Evolutionary conservation across 306 rosid species (phyloP).

Genomic region (Cucumis cinereus): DNA sequence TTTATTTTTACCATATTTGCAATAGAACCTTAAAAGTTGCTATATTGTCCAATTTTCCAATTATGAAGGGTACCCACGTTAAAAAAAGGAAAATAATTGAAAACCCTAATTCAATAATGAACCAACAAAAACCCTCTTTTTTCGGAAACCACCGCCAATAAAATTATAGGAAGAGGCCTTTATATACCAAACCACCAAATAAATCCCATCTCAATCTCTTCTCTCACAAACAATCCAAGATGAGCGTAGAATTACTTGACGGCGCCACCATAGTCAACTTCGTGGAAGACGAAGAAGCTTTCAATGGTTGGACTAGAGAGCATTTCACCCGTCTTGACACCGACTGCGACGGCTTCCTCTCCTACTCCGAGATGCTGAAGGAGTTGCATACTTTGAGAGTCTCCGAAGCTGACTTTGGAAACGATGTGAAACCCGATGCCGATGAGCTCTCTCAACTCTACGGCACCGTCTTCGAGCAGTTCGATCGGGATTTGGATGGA

Average conservation of each 20-base stretch:
- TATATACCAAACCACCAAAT: too few relatives aligned
- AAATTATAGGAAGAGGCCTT: too few relatives aligned
- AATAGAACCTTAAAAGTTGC: too few relatives aligned
- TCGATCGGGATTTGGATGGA: constrained; percentile 52
- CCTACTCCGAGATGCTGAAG: constrained; percentile 54
- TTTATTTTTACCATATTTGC: too few relatives aligned
- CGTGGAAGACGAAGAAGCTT: constrained; percentile 64
- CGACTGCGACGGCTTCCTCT: constrained; percentile 45
- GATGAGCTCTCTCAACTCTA: constrained; percentile 38
- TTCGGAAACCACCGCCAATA: too few relatives aligned
- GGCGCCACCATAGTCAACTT: constrained; percentile 52
- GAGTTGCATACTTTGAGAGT: constrained; percentile 47
- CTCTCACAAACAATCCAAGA: constrained; percentile 9
- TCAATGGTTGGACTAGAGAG: constrained; percentile 10
- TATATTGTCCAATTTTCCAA: too few relatives aligned
- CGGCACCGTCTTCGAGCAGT: constrained; percentile 35
- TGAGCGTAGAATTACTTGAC: constrained; percentile 67
- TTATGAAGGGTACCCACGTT: too few relatives aligned
- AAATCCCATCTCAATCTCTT: too few relatives aligned
- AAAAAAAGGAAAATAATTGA: too few relatives aligned
- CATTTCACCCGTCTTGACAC: constrained; percentile 41
- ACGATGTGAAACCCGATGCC: constrained; percentile 42
- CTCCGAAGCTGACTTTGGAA: constrained; percentile 48
- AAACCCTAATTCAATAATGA: too few relatives aligned
- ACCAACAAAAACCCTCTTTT: too few relatives aligned